A percentile compares a stretch with the other conserved stretches of the same genome.
phyloP scores from a whole-genome alignment of 2,329 filamentous ascomycete genomes.

The Arthroderma sp. region DNA sequence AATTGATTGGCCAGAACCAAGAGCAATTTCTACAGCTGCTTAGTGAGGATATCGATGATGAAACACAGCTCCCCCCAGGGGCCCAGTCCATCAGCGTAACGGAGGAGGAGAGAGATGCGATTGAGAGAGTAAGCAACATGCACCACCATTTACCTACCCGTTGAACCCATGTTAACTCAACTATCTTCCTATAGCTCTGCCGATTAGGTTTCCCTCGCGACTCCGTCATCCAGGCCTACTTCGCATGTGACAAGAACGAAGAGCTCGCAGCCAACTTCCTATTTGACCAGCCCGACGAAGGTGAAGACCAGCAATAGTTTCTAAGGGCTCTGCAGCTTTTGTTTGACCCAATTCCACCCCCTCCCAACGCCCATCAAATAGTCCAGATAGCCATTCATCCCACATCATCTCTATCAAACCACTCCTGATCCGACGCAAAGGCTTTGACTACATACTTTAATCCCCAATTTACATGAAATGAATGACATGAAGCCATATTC shows the following conservation, averaged over 20 bases:
- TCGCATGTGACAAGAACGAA: slow-evolving; percentile 98
- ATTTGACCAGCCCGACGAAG: slow-evolving; percentile 91
- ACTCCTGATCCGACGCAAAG: background rate
- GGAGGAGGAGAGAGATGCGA: slow-evolving; percentile 91
- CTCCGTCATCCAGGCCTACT: slow-evolving; percentile 93
- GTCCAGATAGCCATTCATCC: background rate
- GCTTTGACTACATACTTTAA: background rate
- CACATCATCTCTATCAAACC: background rate
- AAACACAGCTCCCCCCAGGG: slow-evolving; percentile 65
- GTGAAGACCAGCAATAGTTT: slow-evolving; percentile 27
- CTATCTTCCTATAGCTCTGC: slow-evolving; percentile 52
- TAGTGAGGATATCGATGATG: slow-evolving; percentile 75
- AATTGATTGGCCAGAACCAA: slow-evolving; percentile 81
- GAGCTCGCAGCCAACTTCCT: slow-evolving; percentile 96
- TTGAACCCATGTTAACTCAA: background rate
- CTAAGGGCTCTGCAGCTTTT: background rate
- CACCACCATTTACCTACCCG: background rate
- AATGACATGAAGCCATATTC: background rate
- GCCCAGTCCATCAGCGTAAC: slow-evolving; percentile 67
- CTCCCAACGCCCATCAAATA: background rate
- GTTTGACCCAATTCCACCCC: background rate
- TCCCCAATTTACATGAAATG: background rate
- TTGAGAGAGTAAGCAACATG: slow-evolving; percentile 64
- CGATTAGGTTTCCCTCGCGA: slow-evolving; percentile 87
- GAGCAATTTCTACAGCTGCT: slow-evolving; percentile 86